Conservation (phyloP, 179 eudicot genomes). For the Silene noctiflora region DNA sequence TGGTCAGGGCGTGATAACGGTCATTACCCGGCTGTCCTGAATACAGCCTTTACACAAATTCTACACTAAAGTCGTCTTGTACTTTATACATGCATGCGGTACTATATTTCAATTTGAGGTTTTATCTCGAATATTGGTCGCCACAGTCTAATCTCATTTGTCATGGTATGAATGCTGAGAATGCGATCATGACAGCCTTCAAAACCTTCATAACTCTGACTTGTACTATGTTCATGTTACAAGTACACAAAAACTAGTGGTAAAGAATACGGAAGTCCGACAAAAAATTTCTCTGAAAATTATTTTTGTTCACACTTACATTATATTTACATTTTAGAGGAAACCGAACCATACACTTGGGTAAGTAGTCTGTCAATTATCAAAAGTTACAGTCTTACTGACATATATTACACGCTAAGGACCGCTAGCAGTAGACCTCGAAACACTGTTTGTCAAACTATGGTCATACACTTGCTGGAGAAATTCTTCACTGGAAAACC, state of each 20-base stretch:
- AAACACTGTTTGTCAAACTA: not conserved
- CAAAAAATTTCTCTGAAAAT: too few relatives aligned
- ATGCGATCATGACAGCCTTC: not conserved
- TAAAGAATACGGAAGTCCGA: too few relatives aligned
- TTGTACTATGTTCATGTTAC: too few relatives aligned
- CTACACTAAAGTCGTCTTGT: not conserved
- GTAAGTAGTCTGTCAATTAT: too few relatives aligned
- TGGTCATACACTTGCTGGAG: not conserved
- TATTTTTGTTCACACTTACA: too few relatives aligned
- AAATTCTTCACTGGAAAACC: not conserved
- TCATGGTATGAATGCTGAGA: not conserved
- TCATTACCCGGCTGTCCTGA: not conserved
- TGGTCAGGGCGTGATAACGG: not conserved
- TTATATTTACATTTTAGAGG: too few relatives aligned
- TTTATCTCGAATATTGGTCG: not conserved
- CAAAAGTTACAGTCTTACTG: too few relatives aligned
- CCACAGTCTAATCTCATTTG: not conserved
- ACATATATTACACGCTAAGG: not conserved
- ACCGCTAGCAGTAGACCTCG: not conserved
- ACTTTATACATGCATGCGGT: not conserved
- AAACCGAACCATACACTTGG: too few relatives aligned
- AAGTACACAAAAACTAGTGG: too few relatives aligned
- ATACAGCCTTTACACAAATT: not conserved
- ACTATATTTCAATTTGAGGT: not conserved
- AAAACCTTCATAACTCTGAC: not conserved